A percentile compares a stretch with the other conserved stretches of the same genome.
Evolutionary conservation across 1,284 basidiomycete species (phyloP).

Genomic region (Cronartium quercuum): DNA sequence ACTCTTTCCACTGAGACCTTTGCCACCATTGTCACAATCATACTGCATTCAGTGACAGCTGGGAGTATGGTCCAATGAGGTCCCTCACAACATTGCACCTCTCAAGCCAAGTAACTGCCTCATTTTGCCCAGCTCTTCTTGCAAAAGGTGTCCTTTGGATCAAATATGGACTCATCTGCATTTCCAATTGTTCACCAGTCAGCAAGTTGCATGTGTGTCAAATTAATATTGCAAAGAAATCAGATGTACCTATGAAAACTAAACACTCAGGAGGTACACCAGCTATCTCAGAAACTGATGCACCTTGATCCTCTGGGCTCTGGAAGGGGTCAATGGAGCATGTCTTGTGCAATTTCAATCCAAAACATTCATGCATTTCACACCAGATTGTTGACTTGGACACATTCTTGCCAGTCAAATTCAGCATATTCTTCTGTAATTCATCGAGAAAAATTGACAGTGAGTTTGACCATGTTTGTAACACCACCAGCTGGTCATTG

Average conservation of each 20-base stretch:
- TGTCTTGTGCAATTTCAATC: too few relatives aligned
- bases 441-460: too few relatives aligned
- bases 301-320: too few relatives aligned
- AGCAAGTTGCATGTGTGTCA: not conserved
- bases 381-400: too few relatives aligned
- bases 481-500: too few relatives aligned
- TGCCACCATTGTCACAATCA: not conserved
- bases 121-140: not conserved
- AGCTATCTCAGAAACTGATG: too few relatives aligned
- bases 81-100: not conserved
- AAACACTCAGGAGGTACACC: not conserved
- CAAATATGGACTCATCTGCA: not conserved
- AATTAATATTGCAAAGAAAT: not conserved
- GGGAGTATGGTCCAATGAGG: not conserved
- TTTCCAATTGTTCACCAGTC: not conserved
- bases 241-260: not conserved
- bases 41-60: not conserved
- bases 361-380: too few relatives aligned
- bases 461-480: too few relatives aligned
- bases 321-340: too few relatives aligned
- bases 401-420: too few relatives aligned
- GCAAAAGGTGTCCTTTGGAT: not conserved
- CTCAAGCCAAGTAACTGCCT: not conserved
- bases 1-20: not conserved
- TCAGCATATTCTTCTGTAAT: too few relatives aligned